These are phyloP conservation scores for Lichtheimia corymbifera DNA, from an alignment of 371 early-diverging fungal species.

Conservation along the genomic window DNA sequence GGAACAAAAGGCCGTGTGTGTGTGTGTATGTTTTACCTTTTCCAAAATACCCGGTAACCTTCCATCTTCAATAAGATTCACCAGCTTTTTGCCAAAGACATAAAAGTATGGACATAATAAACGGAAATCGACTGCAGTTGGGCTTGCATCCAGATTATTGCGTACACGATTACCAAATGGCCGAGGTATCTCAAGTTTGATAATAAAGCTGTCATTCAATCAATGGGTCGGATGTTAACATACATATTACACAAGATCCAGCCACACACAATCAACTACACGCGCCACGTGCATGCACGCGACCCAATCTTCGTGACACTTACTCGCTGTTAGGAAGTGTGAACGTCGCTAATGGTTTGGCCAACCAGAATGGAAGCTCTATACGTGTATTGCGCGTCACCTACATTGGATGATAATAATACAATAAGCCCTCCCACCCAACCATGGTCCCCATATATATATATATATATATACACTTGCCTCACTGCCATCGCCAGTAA, in stretches of 20 bases:
- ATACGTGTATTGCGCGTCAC: slow-evolving; percentile 24
- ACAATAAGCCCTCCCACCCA: not conserved
- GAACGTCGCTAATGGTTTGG: slow-evolving; percentile 36
- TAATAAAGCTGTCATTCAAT: slow-evolving; percentile 19
- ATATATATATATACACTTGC: slow-evolving; percentile 19
- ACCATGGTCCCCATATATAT: no score
- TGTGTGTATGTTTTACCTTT: slow-evolving; percentile 21
- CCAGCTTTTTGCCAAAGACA: slow-evolving; percentile 38
- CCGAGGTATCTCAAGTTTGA: slow-evolving; percentile 39
- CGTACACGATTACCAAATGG: slow-evolving; percentile 43
- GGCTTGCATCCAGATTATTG: slow-evolving; percentile 41
- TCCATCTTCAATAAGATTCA: slow-evolving; percentile 33
- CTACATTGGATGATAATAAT: slow-evolving; percentile 5
- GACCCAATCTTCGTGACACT: not conserved
- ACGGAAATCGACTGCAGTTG: slow-evolving; percentile 39
- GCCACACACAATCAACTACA: not conserved
- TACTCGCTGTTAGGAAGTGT: slow-evolving; percentile 18
- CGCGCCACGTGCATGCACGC: no score
- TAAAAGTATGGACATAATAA: slow-evolving; percentile 45
- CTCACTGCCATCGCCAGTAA: slow-evolving; percentile 38
- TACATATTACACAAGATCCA: not conserved
- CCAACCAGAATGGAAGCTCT: slow-evolving; percentile 52
- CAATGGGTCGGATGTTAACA: not conserved
- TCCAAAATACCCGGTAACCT: slow-evolving; percentile 29
- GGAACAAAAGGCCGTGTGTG: not conserved